Evolutionary conservation across 176 grass and related monocot species (phyloP).

Genomic region (Oryza coarctata): DNA sequence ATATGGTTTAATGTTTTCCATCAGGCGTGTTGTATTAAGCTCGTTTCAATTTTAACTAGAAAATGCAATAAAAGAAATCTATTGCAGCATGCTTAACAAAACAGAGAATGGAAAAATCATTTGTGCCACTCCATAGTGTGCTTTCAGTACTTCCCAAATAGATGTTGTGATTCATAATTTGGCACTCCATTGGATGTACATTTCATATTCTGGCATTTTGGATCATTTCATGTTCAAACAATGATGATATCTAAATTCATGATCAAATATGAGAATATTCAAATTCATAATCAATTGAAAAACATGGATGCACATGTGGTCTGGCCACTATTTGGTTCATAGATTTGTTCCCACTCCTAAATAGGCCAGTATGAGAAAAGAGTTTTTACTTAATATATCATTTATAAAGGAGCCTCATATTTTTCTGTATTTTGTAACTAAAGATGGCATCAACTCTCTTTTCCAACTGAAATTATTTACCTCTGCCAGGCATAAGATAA

Average conservation of each 20-base stretch:
- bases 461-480: neutral
- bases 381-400: slow-evolving; percentile 2
- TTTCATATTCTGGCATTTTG: neutral
- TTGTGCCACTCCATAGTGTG: neutral
- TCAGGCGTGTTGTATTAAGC: neutral
- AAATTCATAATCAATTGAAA: neutral
- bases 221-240: neutral
- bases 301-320: neutral
- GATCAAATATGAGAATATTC: neutral
- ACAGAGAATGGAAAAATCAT: neutral
- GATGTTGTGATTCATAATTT: no score
- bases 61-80: neutral
- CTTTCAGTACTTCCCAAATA: neutral
- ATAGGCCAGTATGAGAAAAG: neutral
- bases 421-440: neutral
- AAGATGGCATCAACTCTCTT: neutral
- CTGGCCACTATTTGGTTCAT: neutral
- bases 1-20: neutral
- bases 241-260: neutral
- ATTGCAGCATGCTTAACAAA: neutral
- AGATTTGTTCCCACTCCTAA: neutral
- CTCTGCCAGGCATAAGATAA: neutral
- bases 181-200: neutral
- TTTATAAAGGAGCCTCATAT: neutral
- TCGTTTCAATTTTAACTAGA: neutral